These are phyloP conservation scores for Globisporangium canariense DNA, from an alignment of 352 stramenopile genomes.

Conservation along the genomic window DNA sequence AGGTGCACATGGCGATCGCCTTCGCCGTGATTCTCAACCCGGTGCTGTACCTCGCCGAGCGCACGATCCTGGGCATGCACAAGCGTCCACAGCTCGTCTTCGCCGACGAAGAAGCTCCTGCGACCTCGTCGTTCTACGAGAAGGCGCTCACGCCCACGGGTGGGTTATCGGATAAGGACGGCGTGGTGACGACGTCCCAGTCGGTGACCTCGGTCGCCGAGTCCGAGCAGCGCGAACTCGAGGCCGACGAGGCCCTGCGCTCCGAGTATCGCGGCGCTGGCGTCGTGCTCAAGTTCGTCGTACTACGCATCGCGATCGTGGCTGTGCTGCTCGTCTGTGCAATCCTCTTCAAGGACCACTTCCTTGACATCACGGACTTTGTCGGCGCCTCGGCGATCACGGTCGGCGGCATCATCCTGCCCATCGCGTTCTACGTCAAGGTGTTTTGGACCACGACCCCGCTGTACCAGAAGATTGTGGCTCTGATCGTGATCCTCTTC, in stretches of 20 bases:
- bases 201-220: constrained; percentile 14
- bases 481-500: constrained; percentile 21
- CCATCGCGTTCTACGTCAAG: constrained; percentile 29
- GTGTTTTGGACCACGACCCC: constrained; percentile 21
- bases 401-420: constrained; percentile 27
- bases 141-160: constrained; percentile 9
- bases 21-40: constrained; percentile 59
- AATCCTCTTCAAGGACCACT: constrained; percentile 20
- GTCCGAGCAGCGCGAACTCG: constrained; percentile 8
- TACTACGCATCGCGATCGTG: constrained; percentile 14
- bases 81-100: constrained; percentile 28
- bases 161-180: constrained; percentile 1
- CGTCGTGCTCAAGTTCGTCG: constrained; percentile 17
- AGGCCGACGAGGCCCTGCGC: constrained; percentile 14
- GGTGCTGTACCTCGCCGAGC: constrained; percentile 55
- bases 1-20: constrained; percentile 60
- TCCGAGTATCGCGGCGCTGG: constrained; percentile 16
- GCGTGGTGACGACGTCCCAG: constrained; percentile 1
- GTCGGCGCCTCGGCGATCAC: constrained; percentile 27
- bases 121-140: background rate
- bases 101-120: constrained; percentile 9
- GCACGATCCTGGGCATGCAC: constrained; percentile 55
- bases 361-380: constrained; percentile 21
- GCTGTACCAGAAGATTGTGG: constrained; percentile 17
- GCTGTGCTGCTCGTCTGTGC: constrained; percentile 11